Base-by-base conservation (phyloP, 139 green algal genomes). In the Chlorella ohadii region DNA sequence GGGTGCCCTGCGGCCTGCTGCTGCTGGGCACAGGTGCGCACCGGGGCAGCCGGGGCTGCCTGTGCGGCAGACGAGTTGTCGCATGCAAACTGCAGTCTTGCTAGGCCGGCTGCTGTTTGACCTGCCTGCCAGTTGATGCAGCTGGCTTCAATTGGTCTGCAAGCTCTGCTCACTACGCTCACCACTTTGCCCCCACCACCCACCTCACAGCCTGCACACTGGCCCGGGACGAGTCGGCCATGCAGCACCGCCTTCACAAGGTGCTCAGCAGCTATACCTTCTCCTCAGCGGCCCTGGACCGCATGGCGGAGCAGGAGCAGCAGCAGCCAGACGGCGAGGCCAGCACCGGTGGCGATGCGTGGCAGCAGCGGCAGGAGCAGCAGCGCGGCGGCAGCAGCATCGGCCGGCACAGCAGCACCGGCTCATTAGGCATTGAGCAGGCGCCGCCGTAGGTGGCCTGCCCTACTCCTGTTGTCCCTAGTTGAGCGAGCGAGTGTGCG, bases 1-100 rank as follows among this genome's bases (percentile, higher is more conserved):
- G 94, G 94, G 73, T 97, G 0, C 93, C 92, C 0, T 96, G 93
- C 77, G 93, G 91, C 28, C 1, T 94, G 27, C 75, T 96, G 71
- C 67, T 98, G 3, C 31, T 88, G 25, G 59, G 38, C 56, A 79
- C 76, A 15, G 72, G 80, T 70, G 68, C n/a, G 77, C 36, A 1
- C 2, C 28, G 31, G 33, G 38, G 38, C 11, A 39, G 36, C 28
- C 7, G 22, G 22, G 13, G 71, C 34, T 16, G 12, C 28, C 15
- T n/a, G n/a, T n/a, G n/a, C n/a, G n/a, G n/a, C n/a, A n/a, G n/a
- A n/a, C n/a, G n/a, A n/a, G n/a, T n/a, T n/a, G n/a, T n/a, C n/a
- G n/a, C n/a, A n/a, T n/a, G n/a, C n/a, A n/a, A n/a, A n/a, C n/a
- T n/a, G n/a, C n/a, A n/a, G n/a, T n/a, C n/a, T n/a, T n/a, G n/a